A percentile compares a stretch with the other conserved stretches of the same genome.
Conservation (phyloP, 2,329 filamentous ascomycete genomes). For the Gaeumannomyces tritici region DNA sequence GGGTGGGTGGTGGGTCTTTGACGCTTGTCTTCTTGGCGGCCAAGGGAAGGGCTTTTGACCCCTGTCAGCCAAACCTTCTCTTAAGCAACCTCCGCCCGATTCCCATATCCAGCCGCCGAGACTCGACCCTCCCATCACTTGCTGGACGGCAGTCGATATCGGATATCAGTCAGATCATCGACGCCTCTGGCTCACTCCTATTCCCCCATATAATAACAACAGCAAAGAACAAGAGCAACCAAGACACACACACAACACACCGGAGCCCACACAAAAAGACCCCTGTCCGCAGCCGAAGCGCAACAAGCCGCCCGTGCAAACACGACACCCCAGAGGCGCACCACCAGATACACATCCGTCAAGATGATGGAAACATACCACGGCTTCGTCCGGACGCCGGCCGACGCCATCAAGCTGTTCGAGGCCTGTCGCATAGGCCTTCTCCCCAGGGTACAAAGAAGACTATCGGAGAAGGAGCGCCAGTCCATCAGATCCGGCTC, state of each 20-base stretch:
- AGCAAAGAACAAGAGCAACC: not conserved
- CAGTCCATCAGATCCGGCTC: constrained; percentile 94
- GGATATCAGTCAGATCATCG: no score
- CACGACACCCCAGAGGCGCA: no score
- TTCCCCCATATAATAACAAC: not conserved
- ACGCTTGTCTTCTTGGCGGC: no score
- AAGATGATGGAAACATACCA: constrained; percentile 87
- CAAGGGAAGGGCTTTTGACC: no score
- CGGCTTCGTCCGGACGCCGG: constrained; percentile 89
- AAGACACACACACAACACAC: not conserved
- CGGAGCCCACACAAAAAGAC: no score
- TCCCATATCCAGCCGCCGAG: no score
- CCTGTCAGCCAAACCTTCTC: no score
- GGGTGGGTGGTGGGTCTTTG: not conserved
- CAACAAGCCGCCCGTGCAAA: not conserved
- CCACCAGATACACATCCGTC: not conserved
- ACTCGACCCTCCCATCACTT: no score
- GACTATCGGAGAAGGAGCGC: constrained; percentile 92
- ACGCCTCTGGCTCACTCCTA: not conserved
- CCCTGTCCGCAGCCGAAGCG: not conserved
- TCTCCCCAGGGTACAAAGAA: constrained; percentile 81
- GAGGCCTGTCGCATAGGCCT: constrained; percentile 88
- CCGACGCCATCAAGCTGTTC: constrained; percentile 96
- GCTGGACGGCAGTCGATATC: no score
- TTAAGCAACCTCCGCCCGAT: no score